Evolutionary conservation across 441 rosid species (phyloP), one percentile per base, ranked within the genome.

Genomic region (Croton setiger): DNA sequence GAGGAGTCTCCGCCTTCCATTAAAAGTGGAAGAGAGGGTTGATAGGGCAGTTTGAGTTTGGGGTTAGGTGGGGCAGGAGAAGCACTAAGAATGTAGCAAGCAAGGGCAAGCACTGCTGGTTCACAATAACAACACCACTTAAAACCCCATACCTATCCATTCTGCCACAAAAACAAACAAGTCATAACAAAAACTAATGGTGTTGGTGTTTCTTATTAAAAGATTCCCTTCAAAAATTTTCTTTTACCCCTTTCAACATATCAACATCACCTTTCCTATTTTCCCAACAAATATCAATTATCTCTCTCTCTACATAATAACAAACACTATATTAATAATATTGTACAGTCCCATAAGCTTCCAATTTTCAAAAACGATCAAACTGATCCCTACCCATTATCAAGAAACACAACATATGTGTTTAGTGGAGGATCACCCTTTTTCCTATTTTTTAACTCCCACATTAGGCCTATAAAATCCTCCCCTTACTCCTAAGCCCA

Each of bases 401-500:
- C 43, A 39, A 39, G 43, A 39, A 39, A 39, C 43, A 39, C 43
- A 39, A 39, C 5, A 39, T 45, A 45, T 47, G 14, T 47, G 12
- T 31, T 23, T 55, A 72, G 85, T 82, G 82, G 79, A 72, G 75
- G 71, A 71, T 67, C 79, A 62, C 76, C 52, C 27, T 67, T 67
- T 67, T 67, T 66, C 37, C 44, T 60, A 11, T 6, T 9, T 69
- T 67, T 60, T 39, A 21, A 59, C 47, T 61, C 61, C 73, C 64
- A 67, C 57, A 73, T 71, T 61, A 45, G n/a, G 57, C 71, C 81
- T 80, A 82, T 86, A 79, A 75, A 86, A 75, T 62, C 71, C 66
- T 2, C 31, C 31, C 33, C 5, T 58, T 14, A 31, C 78, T 74
- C 59, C 69, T 58, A n/a, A 45, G 15, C 31, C 31, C 1, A 21